phyloP scores from a whole-genome alignment of 1,284 basidiomycete genomes.

The Meripilus lineatus region DNA sequence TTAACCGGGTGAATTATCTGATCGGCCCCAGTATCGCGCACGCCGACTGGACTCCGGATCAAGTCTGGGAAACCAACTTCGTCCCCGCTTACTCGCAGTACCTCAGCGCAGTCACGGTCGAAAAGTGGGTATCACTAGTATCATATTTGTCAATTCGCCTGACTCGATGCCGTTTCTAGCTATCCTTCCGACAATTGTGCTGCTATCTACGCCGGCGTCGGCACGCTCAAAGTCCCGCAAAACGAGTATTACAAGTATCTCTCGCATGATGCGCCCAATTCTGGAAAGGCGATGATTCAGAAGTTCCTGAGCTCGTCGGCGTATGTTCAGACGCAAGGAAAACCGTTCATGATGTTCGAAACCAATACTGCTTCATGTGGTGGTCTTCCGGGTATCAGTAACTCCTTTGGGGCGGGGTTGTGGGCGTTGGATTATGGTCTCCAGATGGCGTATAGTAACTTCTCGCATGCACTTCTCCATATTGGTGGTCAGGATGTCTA shows the following conservation, averaged over 20 bases:
- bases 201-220: constrained; percentile 25
- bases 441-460: constrained; percentile 49
- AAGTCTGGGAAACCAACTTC: constrained; percentile 42
- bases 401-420: constrained; percentile 48
- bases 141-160: too few species aligned
- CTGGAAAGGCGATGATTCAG: constrained; percentile 38
- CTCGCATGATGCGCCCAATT: constrained; percentile 39
- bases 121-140: constrained; percentile 33
- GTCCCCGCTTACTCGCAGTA: constrained; percentile 30
- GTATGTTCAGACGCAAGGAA: constrained; percentile 25
- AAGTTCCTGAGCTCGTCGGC: constrained; percentile 46
- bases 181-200: constrained; percentile 40
- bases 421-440: constrained; percentile 39
- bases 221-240: constrained; percentile 38
- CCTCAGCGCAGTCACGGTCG: constrained; percentile 37
- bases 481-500: constrained; percentile 64
- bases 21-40: constrained; percentile 20
- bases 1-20: constrained; percentile 19
- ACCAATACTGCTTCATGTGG: constrained; percentile 81
- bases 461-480: constrained; percentile 54
- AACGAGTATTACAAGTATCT: constrained; percentile 51
- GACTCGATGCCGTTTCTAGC: constrained; percentile 15
- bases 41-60: constrained; percentile 23
- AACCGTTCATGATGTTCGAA: constrained; percentile 65
- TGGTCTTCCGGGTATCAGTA: constrained; percentile 72